phyloP scores from a whole-genome alignment of 2,329 filamentous ascomycete species.

The Pyrenophora tritici-repentis region DNA sequence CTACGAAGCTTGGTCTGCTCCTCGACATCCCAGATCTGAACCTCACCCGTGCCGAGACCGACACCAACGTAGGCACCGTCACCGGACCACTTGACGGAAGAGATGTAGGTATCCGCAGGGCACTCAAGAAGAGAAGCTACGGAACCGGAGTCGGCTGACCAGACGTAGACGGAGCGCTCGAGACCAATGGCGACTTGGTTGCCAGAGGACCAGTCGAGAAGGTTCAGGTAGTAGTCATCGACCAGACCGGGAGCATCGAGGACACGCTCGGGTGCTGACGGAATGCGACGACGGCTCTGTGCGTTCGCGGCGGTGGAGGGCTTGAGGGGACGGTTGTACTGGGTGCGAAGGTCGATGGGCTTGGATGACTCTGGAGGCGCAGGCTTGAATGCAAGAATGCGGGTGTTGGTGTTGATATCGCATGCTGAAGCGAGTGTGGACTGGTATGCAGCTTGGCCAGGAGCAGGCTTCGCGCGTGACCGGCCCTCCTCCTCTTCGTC shows the following conservation, averaged over 20 bases:
- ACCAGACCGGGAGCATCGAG: constrained; percentile 94
- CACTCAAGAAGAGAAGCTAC: constrained; percentile 91
- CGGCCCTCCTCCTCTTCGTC: constrained; percentile 67
- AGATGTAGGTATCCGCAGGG: constrained; percentile 88
- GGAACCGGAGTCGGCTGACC: constrained; percentile 92
- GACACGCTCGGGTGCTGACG: constrained; percentile 93
- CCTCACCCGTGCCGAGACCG: constrained; percentile 90
- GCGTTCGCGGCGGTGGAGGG: constrained; percentile 73
- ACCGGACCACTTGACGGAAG: constrained; percentile 98
- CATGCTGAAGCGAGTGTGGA: constrained; percentile 89
- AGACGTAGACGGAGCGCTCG: constrained; percentile 96
- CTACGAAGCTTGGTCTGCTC: constrained; percentile 94
- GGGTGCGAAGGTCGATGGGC: constrained; percentile 93
- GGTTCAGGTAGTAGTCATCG: constrained; percentile 98
- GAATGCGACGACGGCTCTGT: constrained; percentile 88
- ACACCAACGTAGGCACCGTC: constrained; percentile 97
- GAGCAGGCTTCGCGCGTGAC: constrained; percentile 77
- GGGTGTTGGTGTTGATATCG: constrained; percentile 89
- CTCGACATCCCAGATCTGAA: constrained; percentile 99
- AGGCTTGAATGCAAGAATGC: constrained; percentile 98
- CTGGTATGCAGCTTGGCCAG: constrained; percentile 88
- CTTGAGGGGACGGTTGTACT: constrained; percentile 97
- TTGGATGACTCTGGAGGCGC: constrained; percentile 97
- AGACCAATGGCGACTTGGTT: constrained; percentile 98
- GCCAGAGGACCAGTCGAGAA: constrained; percentile 95